These are phyloP conservation scores for Picea glauca DNA, from an alignment of 75 land plant genomes.

Conservation along the genomic window DNA sequence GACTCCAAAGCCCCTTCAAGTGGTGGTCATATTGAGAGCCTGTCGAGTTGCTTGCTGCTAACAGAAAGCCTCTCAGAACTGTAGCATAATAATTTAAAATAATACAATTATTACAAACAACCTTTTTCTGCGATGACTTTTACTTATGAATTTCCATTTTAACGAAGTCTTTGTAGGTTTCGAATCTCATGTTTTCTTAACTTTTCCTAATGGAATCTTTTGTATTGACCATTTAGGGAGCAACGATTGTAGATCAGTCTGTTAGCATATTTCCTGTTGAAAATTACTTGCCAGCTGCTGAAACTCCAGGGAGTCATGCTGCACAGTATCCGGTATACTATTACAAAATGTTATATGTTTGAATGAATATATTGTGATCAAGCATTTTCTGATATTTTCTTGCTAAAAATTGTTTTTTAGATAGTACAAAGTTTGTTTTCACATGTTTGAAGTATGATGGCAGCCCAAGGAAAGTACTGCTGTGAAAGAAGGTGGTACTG, in stretches of 20 bases:
- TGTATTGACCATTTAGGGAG: conserved; percentile 46
- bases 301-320: not conserved
- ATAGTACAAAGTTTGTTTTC: not conserved
- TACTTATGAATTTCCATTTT: not conserved
- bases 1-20: not conserved
- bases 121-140: not conserved
- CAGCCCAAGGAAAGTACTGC: conserved; percentile 22
- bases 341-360: not conserved
- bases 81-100: not conserved
- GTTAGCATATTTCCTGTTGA: conserved; percentile 46
- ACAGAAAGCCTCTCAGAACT: not conserved
- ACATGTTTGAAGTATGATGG: conserved; percentile 3
- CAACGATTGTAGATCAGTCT: conserved; percentile 72
- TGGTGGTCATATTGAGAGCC: not conserved
- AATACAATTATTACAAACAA: not conserved
- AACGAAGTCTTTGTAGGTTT: not conserved
- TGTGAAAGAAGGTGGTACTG: conserved; percentile 22
- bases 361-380: conserved; percentile 9
- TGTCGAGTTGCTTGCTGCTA: not conserved
- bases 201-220: not conserved
- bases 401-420: not conserved
- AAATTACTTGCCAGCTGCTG: conserved; percentile 22
- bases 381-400: not conserved
- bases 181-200: too few relatives aligned
- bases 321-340: not conserved